These are phyloP conservation scores for Jacaranda mimosifolia DNA, from an alignment of 257 asterid genomes.

Conservation along the genomic window DNA sequence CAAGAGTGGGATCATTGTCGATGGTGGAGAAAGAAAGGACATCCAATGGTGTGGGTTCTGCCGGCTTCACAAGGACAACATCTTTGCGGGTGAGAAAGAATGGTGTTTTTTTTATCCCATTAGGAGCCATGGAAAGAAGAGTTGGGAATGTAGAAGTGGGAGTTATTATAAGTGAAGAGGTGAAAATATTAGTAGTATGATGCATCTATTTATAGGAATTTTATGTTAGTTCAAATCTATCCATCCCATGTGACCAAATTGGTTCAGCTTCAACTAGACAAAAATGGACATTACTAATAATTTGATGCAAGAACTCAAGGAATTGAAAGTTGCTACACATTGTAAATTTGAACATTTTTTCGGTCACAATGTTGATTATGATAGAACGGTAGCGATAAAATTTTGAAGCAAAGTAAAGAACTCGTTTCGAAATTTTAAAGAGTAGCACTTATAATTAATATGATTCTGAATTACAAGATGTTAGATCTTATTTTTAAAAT, in stretches of 20 bases:
- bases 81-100: background rate
- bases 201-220: background rate
- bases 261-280: background rate
- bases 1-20: constrained; percentile 16
- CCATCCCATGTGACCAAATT: background rate
- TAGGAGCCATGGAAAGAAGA: background rate
- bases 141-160: background rate
- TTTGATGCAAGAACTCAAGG: too few species aligned
- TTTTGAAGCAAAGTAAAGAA: too few species aligned
- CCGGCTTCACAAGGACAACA: background rate
- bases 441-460: too few species aligned
- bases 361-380: too few species aligned
- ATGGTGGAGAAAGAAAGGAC: constrained; percentile 19
- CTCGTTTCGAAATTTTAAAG: too few species aligned
- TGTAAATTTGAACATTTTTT: too few species aligned
- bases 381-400: too few species aligned
- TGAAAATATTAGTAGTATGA: background rate
- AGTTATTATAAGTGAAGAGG: background rate
- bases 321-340: too few species aligned
- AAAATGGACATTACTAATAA: background rate
- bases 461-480: too few species aligned
- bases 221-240: background rate
- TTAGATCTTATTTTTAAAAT: too few species aligned
- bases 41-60: constrained; percentile 5
- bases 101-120: background rate